Evolutionary conservation across 495 filamentous ascomycete species (phyloP).

Genomic region (Platismatia glauca): DNA sequence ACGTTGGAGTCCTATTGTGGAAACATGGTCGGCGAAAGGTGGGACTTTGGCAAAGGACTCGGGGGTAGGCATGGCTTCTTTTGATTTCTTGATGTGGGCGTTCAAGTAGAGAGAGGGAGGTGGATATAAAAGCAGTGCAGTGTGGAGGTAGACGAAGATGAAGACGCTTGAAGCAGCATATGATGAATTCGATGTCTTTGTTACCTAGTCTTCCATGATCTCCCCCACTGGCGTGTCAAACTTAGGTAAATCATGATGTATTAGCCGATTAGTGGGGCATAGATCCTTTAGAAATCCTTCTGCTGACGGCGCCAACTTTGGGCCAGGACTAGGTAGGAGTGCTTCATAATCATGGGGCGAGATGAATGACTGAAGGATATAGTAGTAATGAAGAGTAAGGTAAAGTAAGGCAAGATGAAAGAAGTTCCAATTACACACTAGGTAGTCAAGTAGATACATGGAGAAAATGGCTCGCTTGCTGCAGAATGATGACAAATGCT

Average conservation of each 20-base stretch:
- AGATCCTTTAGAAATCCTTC: not conserved
- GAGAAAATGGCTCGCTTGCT: not conserved
- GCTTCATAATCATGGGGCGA: no score
- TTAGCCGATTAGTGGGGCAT: not conserved
- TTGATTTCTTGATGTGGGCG: not conserved
- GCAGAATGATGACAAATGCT: not conserved
- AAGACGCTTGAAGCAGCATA: not conserved
- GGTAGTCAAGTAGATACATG: not conserved
- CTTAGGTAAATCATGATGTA: no score
- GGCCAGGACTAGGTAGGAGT: no score
- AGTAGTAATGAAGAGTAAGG: not conserved
- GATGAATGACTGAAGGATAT: no score
- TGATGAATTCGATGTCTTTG: no score
- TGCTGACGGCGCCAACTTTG: not conserved
- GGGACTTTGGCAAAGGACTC: not conserved
- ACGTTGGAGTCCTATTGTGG: not conserved
- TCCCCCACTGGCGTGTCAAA: no score
- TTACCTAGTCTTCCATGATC: no score
- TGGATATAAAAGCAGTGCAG: no score
- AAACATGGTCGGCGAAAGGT: slow-evolving; percentile 6
- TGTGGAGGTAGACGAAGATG: not conserved
- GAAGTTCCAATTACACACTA: not conserved
- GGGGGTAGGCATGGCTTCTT: not conserved
- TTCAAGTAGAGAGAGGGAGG: not conserved
- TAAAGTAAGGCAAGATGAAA: not conserved